Evolutionary conservation across 306 rosid genomes (phyloP).

Genomic region (Quercus glauca): DNA sequence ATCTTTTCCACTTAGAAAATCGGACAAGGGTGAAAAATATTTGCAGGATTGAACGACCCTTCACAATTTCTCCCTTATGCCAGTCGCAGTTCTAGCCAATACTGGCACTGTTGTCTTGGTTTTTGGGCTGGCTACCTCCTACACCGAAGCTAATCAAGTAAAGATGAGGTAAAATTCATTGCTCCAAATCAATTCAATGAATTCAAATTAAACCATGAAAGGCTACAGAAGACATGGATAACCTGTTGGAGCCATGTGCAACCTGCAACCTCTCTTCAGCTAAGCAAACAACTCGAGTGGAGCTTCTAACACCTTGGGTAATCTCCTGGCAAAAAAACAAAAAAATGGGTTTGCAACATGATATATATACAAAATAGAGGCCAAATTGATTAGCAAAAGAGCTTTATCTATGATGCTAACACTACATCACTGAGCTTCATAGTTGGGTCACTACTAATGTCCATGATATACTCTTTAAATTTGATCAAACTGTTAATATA

Average conservation of each 20-base stretch:
- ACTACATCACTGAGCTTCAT: too few relatives aligned
- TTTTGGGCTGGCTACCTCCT: slow-evolving; percentile 42
- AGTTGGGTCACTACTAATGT: too few relatives aligned
- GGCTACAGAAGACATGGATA: slow-evolving; percentile 15
- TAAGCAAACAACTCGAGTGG: too few relatives aligned
- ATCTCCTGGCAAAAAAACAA: too few relatives aligned
- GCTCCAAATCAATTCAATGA: slow-evolving; percentile 9
- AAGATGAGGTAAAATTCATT: slow-evolving; percentile 43
- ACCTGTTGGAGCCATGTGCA: slow-evolving; percentile 46
- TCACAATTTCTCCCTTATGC: slow-evolving; percentile 58
- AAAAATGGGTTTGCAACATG: too few relatives aligned
- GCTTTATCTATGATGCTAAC: too few relatives aligned
- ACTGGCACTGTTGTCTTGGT: slow-evolving; percentile 42
- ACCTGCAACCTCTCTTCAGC: too few relatives aligned
- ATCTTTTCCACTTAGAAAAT: slow-evolving; percentile 45
- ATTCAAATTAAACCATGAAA: slow-evolving; percentile 5
- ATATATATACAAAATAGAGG: too few relatives aligned
- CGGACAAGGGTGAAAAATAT: slow-evolving; percentile 53
- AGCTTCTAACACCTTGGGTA: too few relatives aligned
- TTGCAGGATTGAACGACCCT: slow-evolving; percentile 66
- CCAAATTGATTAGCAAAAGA: too few relatives aligned
- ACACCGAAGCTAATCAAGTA: slow-evolving; percentile 68
- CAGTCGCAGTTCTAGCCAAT: slow-evolving; percentile 61
- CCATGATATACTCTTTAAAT: too few relatives aligned
- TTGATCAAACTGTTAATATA: too few relatives aligned